Percentiles rank a stretch among this genome's conserved stretches.
These are phyloP conservation scores for Smallanthus sonchifolius DNA, from an alignment of 129 eudicot species.

Conservation along the genomic window DNA sequence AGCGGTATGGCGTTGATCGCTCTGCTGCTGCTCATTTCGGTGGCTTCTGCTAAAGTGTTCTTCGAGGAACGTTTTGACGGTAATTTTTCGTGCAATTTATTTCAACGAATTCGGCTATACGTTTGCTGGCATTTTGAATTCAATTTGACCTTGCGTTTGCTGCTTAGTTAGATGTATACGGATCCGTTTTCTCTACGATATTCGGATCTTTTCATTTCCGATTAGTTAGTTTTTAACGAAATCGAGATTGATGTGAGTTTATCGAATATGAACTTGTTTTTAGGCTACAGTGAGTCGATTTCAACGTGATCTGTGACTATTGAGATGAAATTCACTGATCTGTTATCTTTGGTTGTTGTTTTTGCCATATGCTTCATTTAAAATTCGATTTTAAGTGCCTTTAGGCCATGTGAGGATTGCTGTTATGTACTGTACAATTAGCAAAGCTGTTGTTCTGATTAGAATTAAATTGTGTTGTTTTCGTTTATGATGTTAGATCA, in stretches of 20 bases:
- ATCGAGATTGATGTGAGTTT: conserved; percentile 8
- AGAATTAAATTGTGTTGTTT: not conserved
- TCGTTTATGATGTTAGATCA: not conserved
- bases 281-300: not conserved
- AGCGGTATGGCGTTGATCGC: conserved; percentile 26
- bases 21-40: conserved; percentile 42
- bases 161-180: not conserved
- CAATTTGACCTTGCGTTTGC: not conserved
- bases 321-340: not conserved
- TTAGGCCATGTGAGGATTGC: not conserved
- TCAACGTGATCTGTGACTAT: not conserved
- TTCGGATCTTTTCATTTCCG: not conserved
- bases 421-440: not conserved
- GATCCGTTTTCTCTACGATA: not conserved
- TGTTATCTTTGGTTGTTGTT: not conserved
- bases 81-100: conserved; percentile 9
- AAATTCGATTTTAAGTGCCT: not conserved
- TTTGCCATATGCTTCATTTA: not conserved
- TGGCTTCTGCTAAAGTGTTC: conserved; percentile 64
- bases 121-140: not conserved
- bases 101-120: not conserved
- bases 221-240: not conserved
- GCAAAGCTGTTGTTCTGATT: not conserved
- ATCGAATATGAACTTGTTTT: not conserved
- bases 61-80: conserved; percentile 94